phyloP scores from a whole-genome alignment of 352 stramenopile genomes.

The Pythium apleroticum region DNA sequence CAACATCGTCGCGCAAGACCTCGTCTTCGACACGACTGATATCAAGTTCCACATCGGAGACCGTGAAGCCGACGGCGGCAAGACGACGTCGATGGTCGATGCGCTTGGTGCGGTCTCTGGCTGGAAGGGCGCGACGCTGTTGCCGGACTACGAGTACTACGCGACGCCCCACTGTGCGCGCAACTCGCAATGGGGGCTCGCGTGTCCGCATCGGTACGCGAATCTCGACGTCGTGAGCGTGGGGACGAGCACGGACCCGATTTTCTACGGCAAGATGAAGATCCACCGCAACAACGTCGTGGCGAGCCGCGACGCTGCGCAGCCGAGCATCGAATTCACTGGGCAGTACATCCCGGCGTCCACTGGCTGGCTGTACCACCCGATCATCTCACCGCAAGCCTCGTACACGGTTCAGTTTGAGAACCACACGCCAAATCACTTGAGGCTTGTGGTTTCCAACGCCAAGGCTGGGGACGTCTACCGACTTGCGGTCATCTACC shows the following conservation, averaged over 20 bases:
- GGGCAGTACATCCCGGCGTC: constrained; percentile 39
- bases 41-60: constrained; percentile 30
- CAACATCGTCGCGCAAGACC: constrained; percentile 19
- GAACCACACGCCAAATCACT: constrained; percentile 22
- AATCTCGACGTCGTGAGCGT: constrained; percentile 41
- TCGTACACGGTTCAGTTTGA: constrained; percentile 37
- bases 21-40: constrained; percentile 32
- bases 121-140: constrained; percentile 19
- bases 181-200: constrained; percentile 25
- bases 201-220: constrained; percentile 40
- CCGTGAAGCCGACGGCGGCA: constrained; percentile 33
- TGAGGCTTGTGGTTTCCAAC: constrained; percentile 32
- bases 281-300: constrained; percentile 34
- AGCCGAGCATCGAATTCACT: constrained; percentile 9
- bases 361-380: constrained; percentile 42
- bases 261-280: constrained; percentile 22
- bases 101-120: constrained; percentile 29
- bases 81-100: constrained; percentile 35
- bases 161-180: constrained; percentile 20
- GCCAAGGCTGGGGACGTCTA: constrained; percentile 25
- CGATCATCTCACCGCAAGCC: constrained; percentile 33
- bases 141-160: constrained; percentile 42
- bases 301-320: background rate
- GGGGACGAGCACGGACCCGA: constrained; percentile 23
- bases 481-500: constrained; percentile 32